Percentiles rank a stretch among this genome's conserved stretches.
phyloP scores from a whole-genome alignment of 2,329 filamentous ascomycete genomes.

The Cordyceps militaris region DNA sequence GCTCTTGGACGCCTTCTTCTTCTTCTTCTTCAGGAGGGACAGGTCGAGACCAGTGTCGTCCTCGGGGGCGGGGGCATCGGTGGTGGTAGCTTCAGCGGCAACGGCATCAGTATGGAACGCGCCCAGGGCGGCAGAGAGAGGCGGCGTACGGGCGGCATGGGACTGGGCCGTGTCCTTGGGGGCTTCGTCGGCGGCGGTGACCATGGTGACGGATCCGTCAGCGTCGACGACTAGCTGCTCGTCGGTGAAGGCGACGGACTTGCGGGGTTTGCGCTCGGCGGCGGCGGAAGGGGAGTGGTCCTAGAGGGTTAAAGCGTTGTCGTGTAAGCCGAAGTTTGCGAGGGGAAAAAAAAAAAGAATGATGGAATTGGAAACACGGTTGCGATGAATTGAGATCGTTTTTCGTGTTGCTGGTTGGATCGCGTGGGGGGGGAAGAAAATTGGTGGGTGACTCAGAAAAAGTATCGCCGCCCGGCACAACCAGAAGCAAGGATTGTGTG shows the following conservation, averaged over 20 bases:
- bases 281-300: constrained; percentile 20
- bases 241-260: constrained; percentile 90
- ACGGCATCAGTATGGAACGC: constrained; percentile 44
- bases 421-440: too few relatives aligned
- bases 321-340: constrained; percentile 1
- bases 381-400: background rate
- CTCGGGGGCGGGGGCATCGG: constrained; percentile 31
- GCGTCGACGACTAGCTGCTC: constrained; percentile 80
- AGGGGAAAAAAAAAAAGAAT: background rate
- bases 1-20: constrained; percentile 45
- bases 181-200: constrained; percentile 64
- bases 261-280: constrained; percentile 66
- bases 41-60: constrained; percentile 49
- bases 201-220: constrained; percentile 77
- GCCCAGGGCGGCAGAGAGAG: constrained; percentile 46
- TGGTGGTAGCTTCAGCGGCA: constrained; percentile 32
- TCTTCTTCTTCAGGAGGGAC: constrained; percentile 82
- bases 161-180: constrained; percentile 71
- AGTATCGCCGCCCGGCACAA: background rate
- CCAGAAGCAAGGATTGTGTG: background rate
- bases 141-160: constrained; percentile 63
- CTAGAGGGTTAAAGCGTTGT: background rate
- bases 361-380: background rate
- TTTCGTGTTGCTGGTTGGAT: background rate
- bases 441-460: background rate